Evolutionary conservation across 345 rosid species (phyloP), one percentile per base, ranked within the genome.

Genomic region (Eucalyptus dawsonii): DNA sequence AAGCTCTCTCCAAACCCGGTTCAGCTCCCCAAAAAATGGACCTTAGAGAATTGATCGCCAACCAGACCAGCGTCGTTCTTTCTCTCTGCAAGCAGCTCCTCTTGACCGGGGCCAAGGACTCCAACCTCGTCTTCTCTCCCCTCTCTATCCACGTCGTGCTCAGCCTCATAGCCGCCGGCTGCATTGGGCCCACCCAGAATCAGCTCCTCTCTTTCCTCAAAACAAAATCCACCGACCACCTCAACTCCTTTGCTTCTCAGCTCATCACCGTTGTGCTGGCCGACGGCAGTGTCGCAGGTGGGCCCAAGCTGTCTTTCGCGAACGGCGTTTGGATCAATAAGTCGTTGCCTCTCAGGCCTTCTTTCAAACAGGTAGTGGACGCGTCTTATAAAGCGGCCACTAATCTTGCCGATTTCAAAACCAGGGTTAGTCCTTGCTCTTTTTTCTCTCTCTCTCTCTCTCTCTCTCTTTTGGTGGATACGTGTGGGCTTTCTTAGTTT

Each of bases 171-270:
- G 94, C 96, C 80, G 91, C 96, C 85, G 99, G 97, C 22, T 95
- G 96, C 89, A 88, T 88, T 40, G 99, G 97, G 2, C 85, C 94
- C 44, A 94, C 99, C 10, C 95, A 88, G 8, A 94, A 95, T 22
- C 98, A 97, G 92, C 92, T 97, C 92, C 97, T 96, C 88, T 94
- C 97, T 25, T 96, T 96, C 92, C 97, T 97, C 88, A 93, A 88
- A 53, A 91, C 95, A 87, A 89, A 95, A 72, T 94, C 97, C 89
- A 69, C 22, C 69, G 95, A 95, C 51, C 93, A 94, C 4, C 96
- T 96, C 76, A 91, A 86, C 90, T 10, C 95, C 60, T 94, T 96
- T 89, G 93, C 93, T 24, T 93, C 98, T 14, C 93, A 96, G 88
- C 91, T 96, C 87, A 92, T 95, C 85, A 87, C 95, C 31, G 92